phyloP scores from a whole-genome alignment of 306 rosid genomes.

The Cicer cuneatum region DNA sequence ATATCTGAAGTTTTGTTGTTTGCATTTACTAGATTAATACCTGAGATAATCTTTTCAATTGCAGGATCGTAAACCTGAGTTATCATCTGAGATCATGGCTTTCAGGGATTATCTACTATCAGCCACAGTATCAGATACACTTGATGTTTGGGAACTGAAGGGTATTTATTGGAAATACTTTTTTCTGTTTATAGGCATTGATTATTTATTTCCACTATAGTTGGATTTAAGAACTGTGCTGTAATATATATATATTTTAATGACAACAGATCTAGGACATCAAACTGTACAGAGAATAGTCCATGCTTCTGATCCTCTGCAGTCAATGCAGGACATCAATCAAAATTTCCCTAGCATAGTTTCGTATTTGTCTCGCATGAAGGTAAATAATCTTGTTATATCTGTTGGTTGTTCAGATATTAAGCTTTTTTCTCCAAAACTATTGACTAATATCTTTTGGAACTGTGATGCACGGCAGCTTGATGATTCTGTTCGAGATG shows the following conservation, averaged over 20 bases:
- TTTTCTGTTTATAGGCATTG: constrained; percentile 11
- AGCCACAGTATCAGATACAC: constrained; percentile 88
- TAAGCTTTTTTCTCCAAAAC: constrained; percentile 24
- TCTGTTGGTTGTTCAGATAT: constrained; percentile 34
- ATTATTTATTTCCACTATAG: constrained; percentile 20
- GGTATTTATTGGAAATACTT: constrained; percentile 62
- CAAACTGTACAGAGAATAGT: constrained; percentile 99
- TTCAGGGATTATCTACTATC: constrained; percentile 93
- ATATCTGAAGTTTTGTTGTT: constrained; percentile 11
- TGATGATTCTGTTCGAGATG: constrained; percentile 87
- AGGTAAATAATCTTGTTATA: constrained; percentile 57
- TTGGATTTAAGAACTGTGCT: constrained; percentile 35
- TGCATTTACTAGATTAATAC: constrained; percentile 18
- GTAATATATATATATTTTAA: constrained; percentile 24
- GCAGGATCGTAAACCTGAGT: constrained; percentile 93
- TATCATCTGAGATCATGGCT: constrained; percentile 87
- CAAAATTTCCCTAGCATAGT: constrained; percentile 96
- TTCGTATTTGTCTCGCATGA: constrained; percentile 98
- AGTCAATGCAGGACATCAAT: constrained; percentile 96
- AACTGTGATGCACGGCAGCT: constrained; percentile 63
- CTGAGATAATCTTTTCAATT: constrained; percentile 36
- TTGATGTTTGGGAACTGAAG: constrained; percentile 97
- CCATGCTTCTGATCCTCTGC: constrained; percentile 95
- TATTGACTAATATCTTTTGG: constrained; percentile 41
- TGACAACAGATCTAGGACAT: constrained; percentile 86